Base-by-base conservation (phyloP, 2,329 filamentous ascomycete genomes). In the Colletotrichum sp. region DNA sequence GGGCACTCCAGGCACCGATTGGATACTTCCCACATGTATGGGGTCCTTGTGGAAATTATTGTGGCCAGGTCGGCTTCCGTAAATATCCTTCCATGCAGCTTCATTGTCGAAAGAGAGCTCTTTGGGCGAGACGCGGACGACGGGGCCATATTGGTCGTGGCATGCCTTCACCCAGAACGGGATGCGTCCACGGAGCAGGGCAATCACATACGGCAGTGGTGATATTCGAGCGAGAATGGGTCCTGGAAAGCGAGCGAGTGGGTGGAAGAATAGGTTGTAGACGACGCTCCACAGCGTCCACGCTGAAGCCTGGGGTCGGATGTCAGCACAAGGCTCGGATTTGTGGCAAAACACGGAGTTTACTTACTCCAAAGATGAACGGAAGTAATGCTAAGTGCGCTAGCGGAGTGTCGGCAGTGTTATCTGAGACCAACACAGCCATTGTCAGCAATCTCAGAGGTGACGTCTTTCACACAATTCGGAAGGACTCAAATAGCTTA, bases 11-110 rank as follows among this genome's bases (percentile, higher is more conserved):
- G 71, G 71, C 4, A 73, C 63, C 12, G 71, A 44, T 34, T 73
- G 80, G 12, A 82, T 77, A 44, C 80, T 81, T 60, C 82, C 77
- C 52, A 81, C 78, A 69, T 82, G 81, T 8, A 82, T 77, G 39
- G 81, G 80, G 74, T 84, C 82, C 71, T 83, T 81, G 68, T 80
- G 75, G 52, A 81, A 78, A 8, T 80, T 77, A 13, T 79, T 77
- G 15, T 81, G 79, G 4, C 74, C 76, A 12, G 75, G 68, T 3
- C 71, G 67, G 22, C 39, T 61, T 52, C 72, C 70, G 59, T 67
- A 72, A 22, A 77, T 77, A 27, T 73, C 71, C 16, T 73, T 73
- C 71, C 71, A 68, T 9, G 71, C 64, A 2, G 52, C 64, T 16
- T 73, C 71, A 16, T 68, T 73, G 64, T 73, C 64, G 71, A 73